phyloP scores from a whole-genome alignment of 202 grass and related monocot species.

The Alloteropsis angusta region DNA sequence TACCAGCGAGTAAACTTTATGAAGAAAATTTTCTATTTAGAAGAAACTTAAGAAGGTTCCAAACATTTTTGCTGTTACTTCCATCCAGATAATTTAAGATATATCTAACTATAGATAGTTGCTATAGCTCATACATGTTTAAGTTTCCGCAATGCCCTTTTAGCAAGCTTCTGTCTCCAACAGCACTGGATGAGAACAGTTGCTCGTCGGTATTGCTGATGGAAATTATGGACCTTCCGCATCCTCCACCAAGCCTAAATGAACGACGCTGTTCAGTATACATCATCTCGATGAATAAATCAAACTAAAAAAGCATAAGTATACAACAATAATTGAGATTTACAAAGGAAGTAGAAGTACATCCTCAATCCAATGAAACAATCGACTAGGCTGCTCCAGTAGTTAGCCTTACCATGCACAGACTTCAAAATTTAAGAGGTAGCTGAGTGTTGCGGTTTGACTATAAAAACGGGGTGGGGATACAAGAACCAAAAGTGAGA shows the following conservation, averaged over 20 bases:
- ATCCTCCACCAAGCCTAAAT: constrained; percentile 72
- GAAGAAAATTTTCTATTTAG: not conserved
- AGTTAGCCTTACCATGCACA: not conserved
- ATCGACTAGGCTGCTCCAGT: not conserved
- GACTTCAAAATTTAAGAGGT: not conserved
- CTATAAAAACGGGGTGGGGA: not conserved
- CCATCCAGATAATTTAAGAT: constrained; percentile 2
- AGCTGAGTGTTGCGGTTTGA: not conserved
- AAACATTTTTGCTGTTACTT: not conserved
- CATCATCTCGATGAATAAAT: not conserved
- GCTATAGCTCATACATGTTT: constrained; percentile 41
- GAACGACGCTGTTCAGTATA: not conserved
- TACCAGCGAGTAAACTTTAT: not conserved
- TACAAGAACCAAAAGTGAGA: constrained; percentile 11
- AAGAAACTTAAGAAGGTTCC: constrained; percentile 4
- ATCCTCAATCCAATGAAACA: not conserved
- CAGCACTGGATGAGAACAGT: constrained; percentile 57
- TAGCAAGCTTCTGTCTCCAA: constrained; percentile 74
- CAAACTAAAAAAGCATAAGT: not conserved
- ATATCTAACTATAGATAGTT: not conserved
- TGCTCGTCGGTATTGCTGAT: constrained; percentile 39
- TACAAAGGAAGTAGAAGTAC: not conserved
- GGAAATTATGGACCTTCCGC: constrained; percentile 30
- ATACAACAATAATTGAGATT: not conserved
- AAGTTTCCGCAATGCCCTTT: constrained; percentile 57